These are phyloP conservation scores for Solanum sitiens DNA, from an alignment of 257 asterid genomes.

Conservation along the genomic window DNA sequence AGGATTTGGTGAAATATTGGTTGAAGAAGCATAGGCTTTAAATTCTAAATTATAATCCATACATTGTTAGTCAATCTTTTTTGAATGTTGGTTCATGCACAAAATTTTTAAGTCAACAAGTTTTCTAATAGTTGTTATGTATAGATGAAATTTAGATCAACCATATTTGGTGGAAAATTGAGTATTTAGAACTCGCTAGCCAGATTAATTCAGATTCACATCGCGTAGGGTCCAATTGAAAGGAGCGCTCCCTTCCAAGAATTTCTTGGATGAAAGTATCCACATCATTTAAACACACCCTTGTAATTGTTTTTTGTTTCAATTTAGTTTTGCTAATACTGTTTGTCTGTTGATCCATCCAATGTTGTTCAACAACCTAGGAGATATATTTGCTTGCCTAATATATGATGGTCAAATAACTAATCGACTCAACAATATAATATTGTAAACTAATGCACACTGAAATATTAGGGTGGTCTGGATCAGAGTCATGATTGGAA, in stretches of 20 bases:
- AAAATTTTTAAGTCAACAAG: neutral
- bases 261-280: neutral
- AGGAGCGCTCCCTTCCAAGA: neutral
- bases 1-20: neutral
- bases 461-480: neutral
- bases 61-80: neutral
- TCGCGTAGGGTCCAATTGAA: neutral
- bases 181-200: neutral
- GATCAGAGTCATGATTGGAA: neutral
- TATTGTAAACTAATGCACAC: neutral
- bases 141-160: neutral
- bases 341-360: neutral
- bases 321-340: neutral
- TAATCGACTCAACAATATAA: neutral
- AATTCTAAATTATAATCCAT: neutral
- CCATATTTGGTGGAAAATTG: neutral
- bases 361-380: neutral
- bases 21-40: neutral
- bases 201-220: neutral
- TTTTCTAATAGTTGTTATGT: neutral
- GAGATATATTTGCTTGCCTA: neutral
- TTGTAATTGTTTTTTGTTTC: neutral
- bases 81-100: neutral
- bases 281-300: neutral
- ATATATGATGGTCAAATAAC: neutral